Evolutionary conservation across 805 yeast species (phyloP), one percentile per base, ranked within the genome.

Genomic region (Candida lessepsii): DNA sequence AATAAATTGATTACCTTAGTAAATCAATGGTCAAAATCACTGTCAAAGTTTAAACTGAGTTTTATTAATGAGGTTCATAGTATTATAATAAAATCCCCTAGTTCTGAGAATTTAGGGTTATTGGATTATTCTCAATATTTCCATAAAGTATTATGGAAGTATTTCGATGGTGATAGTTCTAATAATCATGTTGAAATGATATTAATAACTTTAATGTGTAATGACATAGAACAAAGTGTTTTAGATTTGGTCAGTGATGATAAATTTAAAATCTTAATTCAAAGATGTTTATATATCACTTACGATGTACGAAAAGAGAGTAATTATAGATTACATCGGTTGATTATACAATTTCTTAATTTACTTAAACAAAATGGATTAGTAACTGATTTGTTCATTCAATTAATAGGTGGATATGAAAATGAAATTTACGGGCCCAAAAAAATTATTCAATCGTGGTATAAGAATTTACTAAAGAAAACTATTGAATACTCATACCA

Each of bases 111-210:
- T 4, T 32, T 32, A 7, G 27, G 35, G 3, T n/a, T 20, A 4
- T 21, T 32, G 13, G 27, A 32, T 9, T 23, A 23, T 23, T 16
- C 27, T 13, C 9, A 32, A 2, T 32, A 32, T 15, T 32, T 34
- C 23, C 6, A 17, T 18, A 18, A 19, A 28, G 29, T 36, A 16
- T 10, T 36, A 21, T 36, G 39, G 39, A 59, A 57, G 9, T 47
- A 54, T 29, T 70, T 71, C 42, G 63, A 65, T 35, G 56, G 54
- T 9, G 74, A 71, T 42, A 57, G 63, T 7, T 56, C 73, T 2
- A 52, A 60, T 32, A 63, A 59, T 19, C 78, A 74, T 47, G 53
- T 73, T 4, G 64, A 65, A 26, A 49, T 64, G 34, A 52, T 71
- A 54, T 60, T 45, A 1, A 29, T 46, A 4, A 35, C 58, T 9